Evolutionary conservation across 2,329 filamentous ascomycete genomes (phyloP), one percentile per base, ranked within the genome.

Genomic region (Penicillium thymicola): DNA sequence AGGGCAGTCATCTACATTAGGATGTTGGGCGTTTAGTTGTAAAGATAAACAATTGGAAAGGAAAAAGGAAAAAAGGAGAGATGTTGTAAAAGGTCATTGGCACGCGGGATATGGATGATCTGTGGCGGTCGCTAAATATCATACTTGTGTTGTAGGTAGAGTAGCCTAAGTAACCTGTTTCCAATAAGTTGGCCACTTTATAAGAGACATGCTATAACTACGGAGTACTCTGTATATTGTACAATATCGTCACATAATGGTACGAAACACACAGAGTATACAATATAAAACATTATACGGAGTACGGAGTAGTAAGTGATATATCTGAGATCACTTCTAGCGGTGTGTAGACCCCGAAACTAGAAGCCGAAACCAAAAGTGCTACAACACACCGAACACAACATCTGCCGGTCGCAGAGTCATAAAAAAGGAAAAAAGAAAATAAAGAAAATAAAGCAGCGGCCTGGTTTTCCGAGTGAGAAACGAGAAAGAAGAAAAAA

Each of bases 291-390:
- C 9, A 40, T 30, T 42, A 40, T 54, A 32, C 11, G 11, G 30
- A 32, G 30, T 54, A 32, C 11, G 11, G 30, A 32, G 30, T 32
- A 34, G 30, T n/a, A 30, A 32, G 27, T 49, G 30, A 50, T 23
- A 42, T n/a, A 54, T 49, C 51, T 41, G 28, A 30, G 28, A 50
- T 50, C 52, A 54, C 36, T 34, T 46, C 51, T 55, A 46, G 54
- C 54, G 48, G 54, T 52, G 54, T 52, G 54, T 52, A 55, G 48
- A 52, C 41, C 25, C 43, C 36, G 27, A 50, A 42, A 32, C 47
- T 10, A 30, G 10, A 34, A 7, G 16, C 51, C 27, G 43, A 48
- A 36, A 49, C 51, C 43, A 36, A 28, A 45, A 16, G n/a, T n/a
- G 40, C 5, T 32, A 52, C 41, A 37, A n/a, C 13, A 32, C 30